A percentile compares a stretch with the other conserved stretches of the same genome.
These are phyloP conservation scores for Colletotrichum orchidophilum DNA, from an alignment of 2,329 filamentous ascomycete species.

Conservation along the genomic window DNA sequence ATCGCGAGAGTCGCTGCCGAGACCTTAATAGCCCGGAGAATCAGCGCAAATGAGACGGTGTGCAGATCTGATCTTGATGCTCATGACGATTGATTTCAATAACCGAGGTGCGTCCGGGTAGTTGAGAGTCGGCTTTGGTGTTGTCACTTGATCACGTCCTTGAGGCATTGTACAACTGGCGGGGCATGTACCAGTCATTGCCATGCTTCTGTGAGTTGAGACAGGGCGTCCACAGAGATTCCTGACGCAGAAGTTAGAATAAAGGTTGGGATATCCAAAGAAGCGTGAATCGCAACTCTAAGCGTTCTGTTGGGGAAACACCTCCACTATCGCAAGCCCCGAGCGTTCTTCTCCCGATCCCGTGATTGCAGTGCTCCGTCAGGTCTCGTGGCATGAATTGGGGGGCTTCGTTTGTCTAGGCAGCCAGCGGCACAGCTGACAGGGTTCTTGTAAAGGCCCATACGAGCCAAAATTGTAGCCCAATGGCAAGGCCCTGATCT, in stretches of 20 bases:
- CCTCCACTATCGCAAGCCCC: neutral
- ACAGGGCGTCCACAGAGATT: neutral
- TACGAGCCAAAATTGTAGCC: neutral
- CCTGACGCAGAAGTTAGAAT: neutral
- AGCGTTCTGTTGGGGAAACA: neutral
- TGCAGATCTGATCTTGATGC: neutral
- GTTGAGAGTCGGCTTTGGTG: no score
- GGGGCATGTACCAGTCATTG: neutral
- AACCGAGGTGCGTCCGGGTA: neutral
- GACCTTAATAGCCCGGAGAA: neutral
- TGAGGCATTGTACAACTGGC: neutral
- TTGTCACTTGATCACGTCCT: no score
- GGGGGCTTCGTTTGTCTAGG: neutral
- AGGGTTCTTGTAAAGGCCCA: conserved; percentile 8
- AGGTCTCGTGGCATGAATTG: neutral
- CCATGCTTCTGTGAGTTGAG: neutral
- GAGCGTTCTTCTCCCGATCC: no score
- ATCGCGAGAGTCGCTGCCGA: neutral
- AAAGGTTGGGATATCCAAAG: neutral
- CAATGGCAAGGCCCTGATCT: conserved; percentile 17
- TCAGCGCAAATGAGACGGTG: neutral
- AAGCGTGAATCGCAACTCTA: neutral
- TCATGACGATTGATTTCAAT: neutral
- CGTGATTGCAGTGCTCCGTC: neutral
- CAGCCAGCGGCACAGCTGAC: conserved; percentile 14